A percentile compares a stretch with the other conserved stretches of the same genome.
Evolutionary conservation across 1,284 basidiomycete genomes (phyloP).

Genomic region (Irpex sp.): DNA sequence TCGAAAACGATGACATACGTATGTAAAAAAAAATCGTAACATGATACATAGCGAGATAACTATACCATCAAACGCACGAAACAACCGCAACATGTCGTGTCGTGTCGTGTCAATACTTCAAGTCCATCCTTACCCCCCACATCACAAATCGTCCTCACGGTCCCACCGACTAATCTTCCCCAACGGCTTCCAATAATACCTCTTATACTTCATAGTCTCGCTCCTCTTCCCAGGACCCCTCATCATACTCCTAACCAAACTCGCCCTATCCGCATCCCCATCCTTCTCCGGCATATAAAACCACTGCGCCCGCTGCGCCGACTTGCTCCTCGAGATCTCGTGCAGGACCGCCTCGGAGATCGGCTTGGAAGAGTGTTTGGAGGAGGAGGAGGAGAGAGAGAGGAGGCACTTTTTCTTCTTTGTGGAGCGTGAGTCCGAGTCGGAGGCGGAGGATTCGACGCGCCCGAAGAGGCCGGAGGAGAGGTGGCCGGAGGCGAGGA

Average conservation of each 20-base stretch:
- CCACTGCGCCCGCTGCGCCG: slow-evolving; percentile 60
- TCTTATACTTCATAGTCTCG: slow-evolving; percentile 75
- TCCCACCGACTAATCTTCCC: slow-evolving; percentile 30
- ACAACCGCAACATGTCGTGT: no score
- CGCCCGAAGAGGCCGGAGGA: slow-evolving; percentile 63
- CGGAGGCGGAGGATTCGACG: slow-evolving; percentile 48
- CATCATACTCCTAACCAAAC: slow-evolving; percentile 62
- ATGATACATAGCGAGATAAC: no score
- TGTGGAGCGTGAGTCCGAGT: slow-evolving; percentile 5
- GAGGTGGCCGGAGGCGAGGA: slow-evolving; percentile 44
- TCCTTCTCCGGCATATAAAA: slow-evolving; percentile 72
- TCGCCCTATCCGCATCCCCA: slow-evolving; percentile 61
- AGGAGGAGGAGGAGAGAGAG: neutral
- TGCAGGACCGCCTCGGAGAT: neutral
- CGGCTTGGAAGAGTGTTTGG: neutral
- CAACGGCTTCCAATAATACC: slow-evolving; percentile 69
- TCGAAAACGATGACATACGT: no score
- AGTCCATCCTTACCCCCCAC: no score
- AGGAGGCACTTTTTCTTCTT: neutral
- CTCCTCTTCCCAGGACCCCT: slow-evolving; percentile 64
- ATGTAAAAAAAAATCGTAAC: no score
- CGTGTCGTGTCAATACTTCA: no score
- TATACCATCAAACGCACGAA: no score
- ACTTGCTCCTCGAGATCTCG: slow-evolving; percentile 11
- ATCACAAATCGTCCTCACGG: slow-evolving; percentile 25